Evolutionary conservation across 2,329 filamentous ascomycete genomes (phyloP).

Genomic region (Fusarium subglutinans): DNA sequence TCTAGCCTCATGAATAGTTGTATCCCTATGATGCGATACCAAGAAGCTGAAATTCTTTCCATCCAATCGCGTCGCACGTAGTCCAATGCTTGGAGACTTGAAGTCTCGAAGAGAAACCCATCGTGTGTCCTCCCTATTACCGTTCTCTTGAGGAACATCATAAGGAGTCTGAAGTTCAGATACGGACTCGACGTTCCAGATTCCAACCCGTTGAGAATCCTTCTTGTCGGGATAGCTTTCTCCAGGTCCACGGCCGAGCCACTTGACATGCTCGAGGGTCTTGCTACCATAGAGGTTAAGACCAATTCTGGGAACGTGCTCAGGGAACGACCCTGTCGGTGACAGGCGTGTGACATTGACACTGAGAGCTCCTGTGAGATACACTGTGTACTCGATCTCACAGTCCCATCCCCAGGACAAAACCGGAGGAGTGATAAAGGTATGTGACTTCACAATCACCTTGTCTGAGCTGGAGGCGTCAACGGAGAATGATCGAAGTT

Average conservation of each 20-base stretch:
- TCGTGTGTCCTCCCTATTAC: conserved; percentile 68
- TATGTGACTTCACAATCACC: conserved; percentile 62
- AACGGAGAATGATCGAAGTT: conserved; percentile 55
- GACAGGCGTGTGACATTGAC: conserved; percentile 56
- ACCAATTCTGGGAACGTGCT: conserved; percentile 69
- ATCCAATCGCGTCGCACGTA: conserved; percentile 34
- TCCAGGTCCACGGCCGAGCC: conserved; percentile 71
- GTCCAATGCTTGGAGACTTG: conserved; percentile 17
- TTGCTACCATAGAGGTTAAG: conserved; percentile 63
- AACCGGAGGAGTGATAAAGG: conserved; percentile 66
- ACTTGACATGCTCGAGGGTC: conserved; percentile 58
- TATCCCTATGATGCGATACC: conserved; percentile 62
- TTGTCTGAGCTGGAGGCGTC: conserved; percentile 53
- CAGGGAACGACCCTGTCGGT: conserved; percentile 60
- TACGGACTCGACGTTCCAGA: conserved; percentile 54
- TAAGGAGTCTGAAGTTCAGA: conserved; percentile 65
- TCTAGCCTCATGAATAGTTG: conserved; percentile 64
- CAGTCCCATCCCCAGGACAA: conserved; percentile 67
- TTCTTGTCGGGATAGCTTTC: conserved; percentile 73
- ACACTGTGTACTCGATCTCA: conserved; percentile 62
- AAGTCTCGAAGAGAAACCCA: conserved; percentile 58
- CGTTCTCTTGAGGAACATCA: conserved; percentile 74
- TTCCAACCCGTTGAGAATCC: conserved; percentile 61
- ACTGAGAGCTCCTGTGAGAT: conserved; percentile 53
- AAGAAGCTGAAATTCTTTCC: conserved; percentile 59